Evolutionary conservation across 2,329 filamentous ascomycete species (phyloP).

Genomic region (Exserohilum turcica): DNA sequence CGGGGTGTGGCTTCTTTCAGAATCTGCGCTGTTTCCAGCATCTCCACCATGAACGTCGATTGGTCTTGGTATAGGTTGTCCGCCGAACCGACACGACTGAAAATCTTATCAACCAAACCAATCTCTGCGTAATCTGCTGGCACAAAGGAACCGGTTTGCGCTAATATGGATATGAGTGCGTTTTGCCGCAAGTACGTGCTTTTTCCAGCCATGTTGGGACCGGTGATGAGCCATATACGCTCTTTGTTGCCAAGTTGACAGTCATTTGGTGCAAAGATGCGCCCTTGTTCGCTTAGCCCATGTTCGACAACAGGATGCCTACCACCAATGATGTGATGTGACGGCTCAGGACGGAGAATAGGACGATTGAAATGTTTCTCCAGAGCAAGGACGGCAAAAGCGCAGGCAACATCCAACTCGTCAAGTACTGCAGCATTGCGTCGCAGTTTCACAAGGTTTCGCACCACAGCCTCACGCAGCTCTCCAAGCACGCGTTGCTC

Average conservation of each 20-base stretch:
- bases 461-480: conserved; percentile 76
- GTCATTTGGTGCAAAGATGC: conserved; percentile 83
- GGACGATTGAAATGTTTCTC: conserved; percentile 78
- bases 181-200: conserved; percentile 96
- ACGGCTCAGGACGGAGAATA: conserved; percentile 64
- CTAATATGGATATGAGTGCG: conserved; percentile 89
- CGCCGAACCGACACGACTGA: conserved; percentile 83
- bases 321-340: conserved; percentile 80
- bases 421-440: conserved; percentile 91
- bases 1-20: conserved; percentile 80
- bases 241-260: conserved; percentile 79
- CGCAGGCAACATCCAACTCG: conserved; percentile 87
- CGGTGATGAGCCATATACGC: conserved; percentile 70
- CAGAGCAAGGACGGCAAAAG: conserved; percentile 77
- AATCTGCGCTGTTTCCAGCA: conserved; percentile 94
- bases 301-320: conserved; percentile 91
- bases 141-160: conserved; percentile 90
- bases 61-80: conserved; percentile 95
- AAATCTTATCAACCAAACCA: conserved; percentile 93
- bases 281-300: conserved; percentile 77
- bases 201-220: conserved; percentile 99
- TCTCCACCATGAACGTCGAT: conserved; percentile 99
- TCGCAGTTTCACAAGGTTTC: conserved; percentile 81
- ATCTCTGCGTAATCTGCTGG: conserved; percentile 85
- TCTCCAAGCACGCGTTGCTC: conserved; percentile 79